A percentile compares a stretch with the other conserved stretches of the same genome.
Conservation (phyloP, 83 land plant species). For the Picea abies region DNA sequence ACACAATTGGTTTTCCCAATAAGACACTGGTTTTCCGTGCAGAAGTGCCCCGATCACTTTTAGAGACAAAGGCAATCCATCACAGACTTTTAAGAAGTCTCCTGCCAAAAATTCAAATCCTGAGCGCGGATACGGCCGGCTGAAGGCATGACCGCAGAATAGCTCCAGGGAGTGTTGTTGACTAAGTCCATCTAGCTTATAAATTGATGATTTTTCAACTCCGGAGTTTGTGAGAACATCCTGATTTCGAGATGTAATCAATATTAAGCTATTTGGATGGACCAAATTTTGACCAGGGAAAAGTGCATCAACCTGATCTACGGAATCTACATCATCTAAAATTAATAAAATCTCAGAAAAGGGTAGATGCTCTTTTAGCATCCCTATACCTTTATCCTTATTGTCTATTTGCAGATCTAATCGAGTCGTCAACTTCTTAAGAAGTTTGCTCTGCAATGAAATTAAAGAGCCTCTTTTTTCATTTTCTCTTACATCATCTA, state of each 20-base stretch:
- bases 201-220: neutral
- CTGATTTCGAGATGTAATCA: neutral
- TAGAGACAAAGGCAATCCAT: no score
- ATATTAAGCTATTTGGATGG: neutral
- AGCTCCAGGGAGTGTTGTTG: neutral
- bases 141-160: neutral
- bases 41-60: no score
- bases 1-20: neutral
- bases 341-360: neutral
- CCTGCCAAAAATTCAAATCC: neutral
- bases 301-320: neutral
- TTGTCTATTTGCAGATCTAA: neutral
- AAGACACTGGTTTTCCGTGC: neutral
- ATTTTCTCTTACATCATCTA: neutral
- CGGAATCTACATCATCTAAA: neutral
- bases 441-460: neutral
- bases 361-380: neutral
- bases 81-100: neutral
- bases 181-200: neutral
- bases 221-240: neutral
- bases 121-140: neutral
- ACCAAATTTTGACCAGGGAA: neutral
- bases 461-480: neutral
- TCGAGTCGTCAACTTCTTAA: neutral
- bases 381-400: neutral